Evolutionary conservation across 257 asterid species (phyloP), one percentile per base, ranked within the genome.

Genomic region (Plantago elongata): DNA sequence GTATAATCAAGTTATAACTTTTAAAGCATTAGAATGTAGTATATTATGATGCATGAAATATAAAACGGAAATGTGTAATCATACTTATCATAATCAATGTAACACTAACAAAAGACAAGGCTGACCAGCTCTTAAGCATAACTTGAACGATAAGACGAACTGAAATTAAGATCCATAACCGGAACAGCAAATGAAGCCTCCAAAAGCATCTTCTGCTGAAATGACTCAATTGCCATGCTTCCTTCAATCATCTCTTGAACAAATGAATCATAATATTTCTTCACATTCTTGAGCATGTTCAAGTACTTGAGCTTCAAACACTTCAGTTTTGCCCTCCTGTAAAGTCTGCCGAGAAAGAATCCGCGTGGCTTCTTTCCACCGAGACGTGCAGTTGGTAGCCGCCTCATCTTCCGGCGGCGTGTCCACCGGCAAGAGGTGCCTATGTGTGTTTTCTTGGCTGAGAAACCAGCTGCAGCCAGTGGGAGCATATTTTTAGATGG

Each of bases 111-210:
- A 22, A 22, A 22, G 27, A 22, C 27, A 22, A 22, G 27, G 27
- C 27, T 22, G 27, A 22, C 27, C 2, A 22, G 2, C 27, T 22
- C 27, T 22, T 22, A 34, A 34, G 59, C 60, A 65, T 61, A 46
- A 54, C 52, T 7, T 0, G 76, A 58, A 9, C 84, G 81, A 34
- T 34, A 34, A 34, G 40, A 0, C 40, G 40, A 34, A 10, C 60
- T 71, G 56, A 87, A 77, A 5, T 84, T 52, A 4, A 87, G 72
- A 4, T 95, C 94, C 95, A 87, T 74, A 3, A 83, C 96, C 0
- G 97, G 95, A 55, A 90, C 67, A 0, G 93, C 90, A 9, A 85
- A 83, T 5, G 95, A 88, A 22, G 89, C 74, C 61, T 87, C 96
- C 37, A 83, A 55, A n/a, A 83, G 52, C 50, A 87, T 13, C 42